Evolutionary conservation across 306 rosid species (phyloP).

Genomic region (Ceratonia siliqua): DNA sequence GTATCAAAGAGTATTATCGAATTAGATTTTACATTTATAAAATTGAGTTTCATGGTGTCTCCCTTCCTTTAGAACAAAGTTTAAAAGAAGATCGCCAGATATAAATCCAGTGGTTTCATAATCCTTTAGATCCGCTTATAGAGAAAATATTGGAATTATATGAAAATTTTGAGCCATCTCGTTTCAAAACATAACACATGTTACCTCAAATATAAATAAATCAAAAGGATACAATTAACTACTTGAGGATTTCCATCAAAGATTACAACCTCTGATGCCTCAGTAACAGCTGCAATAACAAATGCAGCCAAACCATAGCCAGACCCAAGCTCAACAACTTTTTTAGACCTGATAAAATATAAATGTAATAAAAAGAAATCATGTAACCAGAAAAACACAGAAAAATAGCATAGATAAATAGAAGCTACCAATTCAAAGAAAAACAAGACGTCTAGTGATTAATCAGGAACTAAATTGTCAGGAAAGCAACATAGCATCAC

Average conservation of each 20-base stretch:
- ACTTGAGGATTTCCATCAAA: conserved; percentile 97
- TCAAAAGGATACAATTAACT: conserved; percentile 84
- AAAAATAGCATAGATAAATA: conserved; percentile 22
- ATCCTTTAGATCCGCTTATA: not conserved
- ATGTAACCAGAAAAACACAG: conserved; percentile 16
- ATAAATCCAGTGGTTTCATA: not conserved
- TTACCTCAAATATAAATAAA: conserved; percentile 10
- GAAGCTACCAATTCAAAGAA: conserved; percentile 21
- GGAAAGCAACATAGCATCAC: conserved; percentile 12
- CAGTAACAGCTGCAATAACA: conserved; percentile 76
- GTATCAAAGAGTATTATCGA: conserved; percentile 8
- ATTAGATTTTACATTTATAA: conserved; percentile 1
- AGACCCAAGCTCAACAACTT: conserved; percentile 90
- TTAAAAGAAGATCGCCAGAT: not conserved
- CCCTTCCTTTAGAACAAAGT: not conserved
- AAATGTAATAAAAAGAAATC: conserved; percentile 14
- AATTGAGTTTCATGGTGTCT: not conserved
- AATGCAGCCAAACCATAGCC: conserved; percentile 96
- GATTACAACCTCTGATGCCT: conserved; percentile 81
- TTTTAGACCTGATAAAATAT: conserved; percentile 63
- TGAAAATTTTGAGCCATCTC: not conserved
- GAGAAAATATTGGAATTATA: not conserved
- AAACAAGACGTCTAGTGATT: conserved; percentile 4
- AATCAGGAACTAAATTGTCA: not conserved
- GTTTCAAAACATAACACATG: not conserved